phyloP scores from a whole-genome alignment of 495 filamentous ascomycete genomes.

The Neurospora discreta region DNA sequence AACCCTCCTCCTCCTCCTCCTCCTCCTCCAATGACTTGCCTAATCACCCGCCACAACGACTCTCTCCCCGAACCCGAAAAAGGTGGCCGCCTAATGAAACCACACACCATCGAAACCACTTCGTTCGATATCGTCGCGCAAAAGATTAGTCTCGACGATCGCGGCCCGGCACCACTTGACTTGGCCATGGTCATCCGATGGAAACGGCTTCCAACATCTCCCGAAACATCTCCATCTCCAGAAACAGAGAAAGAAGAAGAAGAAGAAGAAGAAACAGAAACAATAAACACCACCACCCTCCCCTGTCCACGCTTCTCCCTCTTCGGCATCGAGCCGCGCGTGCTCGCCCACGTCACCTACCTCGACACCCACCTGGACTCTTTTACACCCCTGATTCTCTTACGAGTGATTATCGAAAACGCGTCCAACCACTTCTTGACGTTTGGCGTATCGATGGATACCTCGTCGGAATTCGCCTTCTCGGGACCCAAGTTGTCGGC shows the following conservation, averaged over 20 bases:
- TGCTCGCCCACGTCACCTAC: slow-evolving; percentile 55
- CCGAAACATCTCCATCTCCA: neutral
- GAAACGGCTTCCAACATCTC: slow-evolving; percentile 37
- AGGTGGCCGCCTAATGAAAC: slow-evolving; percentile 27
- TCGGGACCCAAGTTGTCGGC: slow-evolving; percentile 72
- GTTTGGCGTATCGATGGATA: slow-evolving; percentile 85
- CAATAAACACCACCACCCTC: slow-evolving; percentile 46
- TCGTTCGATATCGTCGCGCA: slow-evolving; percentile 62
- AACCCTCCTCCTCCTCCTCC: no score
- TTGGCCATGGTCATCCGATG: slow-evolving; percentile 68
- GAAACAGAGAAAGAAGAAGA: neutral
- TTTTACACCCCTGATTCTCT: slow-evolving; percentile 17
- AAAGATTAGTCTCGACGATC: slow-evolving; percentile 69
- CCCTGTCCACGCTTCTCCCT: slow-evolving; percentile 68
- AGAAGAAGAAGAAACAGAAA: neutral
- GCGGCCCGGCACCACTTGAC: slow-evolving; percentile 57
- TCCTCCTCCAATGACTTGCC: slow-evolving; percentile 17
- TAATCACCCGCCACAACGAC: slow-evolving; percentile 10
- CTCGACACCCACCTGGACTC: slow-evolving; percentile 11
- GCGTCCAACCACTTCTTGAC: slow-evolving; percentile 88
- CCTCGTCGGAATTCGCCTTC: slow-evolving; percentile 86
- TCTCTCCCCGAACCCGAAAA: no score
- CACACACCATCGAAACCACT: slow-evolving; percentile 54
- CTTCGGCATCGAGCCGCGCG: slow-evolving; percentile 75
- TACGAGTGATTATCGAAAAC: slow-evolving; percentile 75